Base-by-base conservation (phyloP, 2,329 filamentous ascomycete species). In the Alternaria alternata region DNA sequence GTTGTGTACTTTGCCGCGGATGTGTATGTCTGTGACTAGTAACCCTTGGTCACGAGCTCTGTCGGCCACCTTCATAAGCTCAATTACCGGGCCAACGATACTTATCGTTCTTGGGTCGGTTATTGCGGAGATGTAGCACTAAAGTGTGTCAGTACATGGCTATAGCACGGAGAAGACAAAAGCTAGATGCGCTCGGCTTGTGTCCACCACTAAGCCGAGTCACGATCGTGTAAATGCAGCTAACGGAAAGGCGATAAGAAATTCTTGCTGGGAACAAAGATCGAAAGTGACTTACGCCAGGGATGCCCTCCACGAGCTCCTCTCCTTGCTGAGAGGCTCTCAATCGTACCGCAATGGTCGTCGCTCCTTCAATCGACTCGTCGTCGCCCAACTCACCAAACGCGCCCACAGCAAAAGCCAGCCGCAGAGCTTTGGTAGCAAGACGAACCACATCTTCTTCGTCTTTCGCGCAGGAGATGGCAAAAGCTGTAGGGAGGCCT, bases 91-190 rank as follows among this genome's bases (percentile, higher is more conserved):
- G 11, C 65, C 65, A 12, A 71, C 68, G 16, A 70, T 61, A 54
- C 69, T 71, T 38, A 71, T 56, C 8, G 64, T 67, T 57, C 62
- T 69, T 18, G 68, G 67, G 24, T 70, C 69, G 14, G 67, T 70
- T 24, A 70, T 54, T 2, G 69, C 69, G 2, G 69, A 71, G 51
- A 70, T 56, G 41, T 71, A 69, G 20, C 49, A 61, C 61, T 63
- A 20, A 6, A 22, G 14, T 36, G 28, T 51, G 53, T 63, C n/a
- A 63, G 61, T 39, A 53, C 18, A n/a, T 24, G 28, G 3, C 16
- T 42, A 11, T 51, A 3, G 51, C 18, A 49, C 24, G 36, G 26
- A 7, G 26, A n/a, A 42, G 16, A 18, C 18, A n/a, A 18, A 3
- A 28, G 30, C 20, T 26, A 20, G 14, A 47, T 18, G 30, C 30